Evolutionary conservation across 805 yeast species (phyloP), one percentile per base, ranked within the genome.

Genomic region (Cyberlindnera maritima): DNA sequence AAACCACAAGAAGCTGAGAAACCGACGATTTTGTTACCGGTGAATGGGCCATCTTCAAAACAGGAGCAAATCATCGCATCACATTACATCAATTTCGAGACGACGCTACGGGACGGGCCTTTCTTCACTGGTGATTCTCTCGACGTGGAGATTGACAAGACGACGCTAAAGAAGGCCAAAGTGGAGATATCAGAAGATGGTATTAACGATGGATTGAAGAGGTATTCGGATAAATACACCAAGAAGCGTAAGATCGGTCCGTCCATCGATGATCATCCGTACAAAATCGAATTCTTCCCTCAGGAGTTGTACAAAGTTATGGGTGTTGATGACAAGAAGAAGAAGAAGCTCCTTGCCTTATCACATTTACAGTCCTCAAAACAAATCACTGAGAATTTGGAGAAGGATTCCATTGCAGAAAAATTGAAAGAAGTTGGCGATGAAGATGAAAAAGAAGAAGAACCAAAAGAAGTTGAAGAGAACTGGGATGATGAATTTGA

Each of bases 171-270:
- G 39, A 44, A 44, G 17, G 25, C 31, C 19, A 61, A 61, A 35
- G 45, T 50, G n/a, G 57, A 61, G 25, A 57, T 65, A 32, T 63
- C 69, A 29, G 75, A 60, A 36, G 70, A 71, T 46, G 75, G 74
- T 17, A 55, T 72, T 2, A 72, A 73, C 45, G 96, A 88, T 61
- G 90, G 92, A 2, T 76, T 91, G 36, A 79, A 83, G 60, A 75
- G 97, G 57, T 88, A 88, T 61, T 81, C 95, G 2, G 97, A 91
- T 64, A 75, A 74, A 62, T 91, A 87, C 65, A 70, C 83, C 53
- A 84, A 84, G 62, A 81, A 80, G 56, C 76, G 87, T 46, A 80
- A 77, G 58, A 76, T 83, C 14, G 88, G 89, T 1, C 75, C 83
- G 43, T 81, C 91, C 2, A 77, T 85, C 9, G 85, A 82, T 50